These are phyloP conservation scores for Salinomyces thailandicus DNA, from an alignment of 2,329 filamentous ascomycete genomes.

Conservation along the genomic window DNA sequence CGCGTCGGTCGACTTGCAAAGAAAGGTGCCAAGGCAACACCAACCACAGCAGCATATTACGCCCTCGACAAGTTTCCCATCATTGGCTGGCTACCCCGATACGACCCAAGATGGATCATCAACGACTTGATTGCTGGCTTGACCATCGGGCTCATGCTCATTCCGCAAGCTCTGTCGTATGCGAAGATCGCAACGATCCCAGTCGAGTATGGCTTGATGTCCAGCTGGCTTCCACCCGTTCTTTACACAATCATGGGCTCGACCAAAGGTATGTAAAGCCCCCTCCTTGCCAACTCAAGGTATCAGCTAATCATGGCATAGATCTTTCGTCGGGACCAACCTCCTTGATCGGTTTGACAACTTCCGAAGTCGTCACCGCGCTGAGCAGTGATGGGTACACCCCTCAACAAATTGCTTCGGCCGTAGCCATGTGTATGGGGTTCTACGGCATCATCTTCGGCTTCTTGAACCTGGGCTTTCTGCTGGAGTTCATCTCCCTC, in stretches of 20 bases:
- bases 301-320: slow-evolving; percentile 14
- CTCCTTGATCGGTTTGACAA: slow-evolving; percentile 53
- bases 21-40: slow-evolving; percentile 33
- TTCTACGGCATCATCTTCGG: slow-evolving; percentile 50
- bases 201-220: slow-evolving; percentile 50
- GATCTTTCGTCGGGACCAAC: slow-evolving; percentile 55
- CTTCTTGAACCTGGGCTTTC: slow-evolving; percentile 42
- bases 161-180: slow-evolving; percentile 53
- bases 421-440: slow-evolving; percentile 54
- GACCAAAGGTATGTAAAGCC: slow-evolving; percentile 45
- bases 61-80: slow-evolving; percentile 51
- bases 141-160: slow-evolving; percentile 43
- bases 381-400: slow-evolving; percentile 42
- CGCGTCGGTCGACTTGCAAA: slow-evolving; percentile 21
- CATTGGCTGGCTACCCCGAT: slow-evolving; percentile 52
- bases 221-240: slow-evolving; percentile 48
- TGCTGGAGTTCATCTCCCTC: slow-evolving; percentile 56
- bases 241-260: slow-evolving; percentile 53
- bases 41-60: slow-evolving; percentile 46
- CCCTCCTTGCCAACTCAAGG: slow-evolving; percentile 6
- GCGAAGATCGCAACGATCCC: slow-evolving; percentile 53
- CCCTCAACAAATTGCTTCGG: slow-evolving; percentile 48
- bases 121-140: slow-evolving; percentile 53
- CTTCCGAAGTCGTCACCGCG: slow-evolving; percentile 47
- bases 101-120: slow-evolving; percentile 50